phyloP scores from a whole-genome alignment of 768 basidiomycete species.

The Boletales sp. region DNA sequence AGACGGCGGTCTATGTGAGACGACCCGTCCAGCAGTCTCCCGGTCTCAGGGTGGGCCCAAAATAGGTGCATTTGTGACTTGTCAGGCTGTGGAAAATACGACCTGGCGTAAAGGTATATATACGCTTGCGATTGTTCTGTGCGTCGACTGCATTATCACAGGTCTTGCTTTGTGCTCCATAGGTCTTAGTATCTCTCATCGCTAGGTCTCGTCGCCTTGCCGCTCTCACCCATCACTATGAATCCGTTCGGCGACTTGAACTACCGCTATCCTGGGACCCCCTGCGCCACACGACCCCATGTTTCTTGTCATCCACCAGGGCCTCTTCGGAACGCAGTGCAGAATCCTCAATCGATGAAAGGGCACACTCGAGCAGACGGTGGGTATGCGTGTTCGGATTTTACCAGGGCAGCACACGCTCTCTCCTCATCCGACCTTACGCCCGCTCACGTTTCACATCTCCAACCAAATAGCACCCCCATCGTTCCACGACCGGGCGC shows the following conservation, averaged over 20 bases:
- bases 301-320: constrained; percentile 1
- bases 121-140: background rate
- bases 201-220: background rate
- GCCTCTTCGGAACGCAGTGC: background rate
- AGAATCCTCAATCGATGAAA: background rate
- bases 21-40: background rate
- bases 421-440: background rate
- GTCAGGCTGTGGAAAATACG: background rate
- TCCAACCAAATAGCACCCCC: background rate
- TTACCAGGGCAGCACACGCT: background rate
- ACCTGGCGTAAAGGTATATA: constrained; percentile 15
- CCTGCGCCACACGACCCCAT: background rate
- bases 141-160: background rate
- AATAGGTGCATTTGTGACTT: background rate
- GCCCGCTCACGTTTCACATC: background rate
- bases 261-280: constrained; percentile 10
- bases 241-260: constrained; percentile 14
- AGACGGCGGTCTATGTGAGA: background rate
- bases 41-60: background rate
- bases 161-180: background rate
- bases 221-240: constrained; percentile 5
- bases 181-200: background rate
- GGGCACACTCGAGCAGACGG: background rate
- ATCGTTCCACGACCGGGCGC: background rate
- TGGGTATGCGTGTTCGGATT: background rate